These are phyloP conservation scores for Leccinum variicolor DNA, from an alignment of 768 basidiomycete genomes.

Conservation along the genomic window DNA sequence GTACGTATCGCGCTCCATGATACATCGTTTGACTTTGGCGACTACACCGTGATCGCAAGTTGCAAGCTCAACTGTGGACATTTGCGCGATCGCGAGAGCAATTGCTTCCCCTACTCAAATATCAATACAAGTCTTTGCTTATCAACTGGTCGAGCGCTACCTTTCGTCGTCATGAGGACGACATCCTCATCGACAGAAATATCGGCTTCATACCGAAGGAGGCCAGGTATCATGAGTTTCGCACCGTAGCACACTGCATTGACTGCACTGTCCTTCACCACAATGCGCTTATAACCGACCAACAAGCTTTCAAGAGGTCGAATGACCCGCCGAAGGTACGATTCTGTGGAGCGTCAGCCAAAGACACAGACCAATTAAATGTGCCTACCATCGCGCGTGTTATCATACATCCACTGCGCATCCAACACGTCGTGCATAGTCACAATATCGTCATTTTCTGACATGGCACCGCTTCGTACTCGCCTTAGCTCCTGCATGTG, in stretches of 20 bases:
- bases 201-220: slow-evolving; percentile 93
- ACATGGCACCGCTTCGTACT: slow-evolving; percentile 93
- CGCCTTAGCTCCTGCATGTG: slow-evolving; percentile 99
- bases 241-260: slow-evolving; percentile 99
- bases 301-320: slow-evolving; percentile 92
- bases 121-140: neutral
- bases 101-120: slow-evolving; percentile 74
- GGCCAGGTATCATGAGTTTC: slow-evolving; percentile 98
- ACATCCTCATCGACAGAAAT: slow-evolving; percentile 95
- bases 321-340: slow-evolving; percentile 93
- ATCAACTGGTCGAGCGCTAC: slow-evolving; percentile 33
- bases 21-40: slow-evolving; percentile 98
- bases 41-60: slow-evolving; percentile 99
- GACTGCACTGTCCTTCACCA: slow-evolving; percentile 98
- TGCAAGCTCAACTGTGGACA: slow-evolving; percentile 97
- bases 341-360: slow-evolving; percentile 52
- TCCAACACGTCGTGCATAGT: slow-evolving; percentile 99
- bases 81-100: slow-evolving; percentile 91
- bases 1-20: slow-evolving; percentile 99
- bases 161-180: slow-evolving; percentile 98
- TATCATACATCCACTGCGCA: slow-evolving; percentile 98
- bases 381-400: slow-evolving; percentile 84
- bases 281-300: slow-evolving; percentile 96
- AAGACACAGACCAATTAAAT: slow-evolving; percentile 4
- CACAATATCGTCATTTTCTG: slow-evolving; percentile 96